phyloP scores from a whole-genome alignment of 2,329 filamentous ascomycete species.

The Epichloe typhina region DNA sequence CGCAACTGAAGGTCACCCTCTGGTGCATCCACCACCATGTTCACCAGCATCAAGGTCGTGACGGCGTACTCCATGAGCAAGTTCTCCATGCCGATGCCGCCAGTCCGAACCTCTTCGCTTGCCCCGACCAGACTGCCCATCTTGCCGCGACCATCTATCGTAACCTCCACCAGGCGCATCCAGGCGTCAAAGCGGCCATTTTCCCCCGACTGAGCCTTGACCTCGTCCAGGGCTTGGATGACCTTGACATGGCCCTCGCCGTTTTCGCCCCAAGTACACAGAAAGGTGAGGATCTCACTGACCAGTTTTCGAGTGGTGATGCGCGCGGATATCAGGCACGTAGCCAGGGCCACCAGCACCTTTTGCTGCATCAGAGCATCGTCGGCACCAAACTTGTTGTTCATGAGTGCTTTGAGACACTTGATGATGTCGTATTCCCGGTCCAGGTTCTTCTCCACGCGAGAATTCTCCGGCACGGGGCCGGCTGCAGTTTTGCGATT shows the following conservation, averaged over 20 bases:
- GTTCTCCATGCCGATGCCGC: slow-evolving; percentile 97
- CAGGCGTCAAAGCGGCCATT: slow-evolving; percentile 95
- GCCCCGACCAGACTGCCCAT: slow-evolving; percentile 97
- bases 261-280: slow-evolving; percentile 81
- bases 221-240: slow-evolving; percentile 80
- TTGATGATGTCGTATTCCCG: slow-evolving; percentile 96
- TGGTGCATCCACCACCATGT: slow-evolving; percentile 89
- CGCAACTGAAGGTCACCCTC: slow-evolving; percentile 80
- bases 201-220: slow-evolving; percentile 78
- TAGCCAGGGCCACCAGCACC: slow-evolving; percentile 76
- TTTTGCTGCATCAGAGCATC: slow-evolving; percentile 85
- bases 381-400: slow-evolving; percentile 98
- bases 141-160: slow-evolving; percentile 90
- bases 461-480: slow-evolving; percentile 46
- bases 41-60: slow-evolving; percentile 85
- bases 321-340: slow-evolving; percentile 75
- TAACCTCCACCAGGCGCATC: slow-evolving; percentile 98
- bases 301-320: slow-evolving; percentile 88
- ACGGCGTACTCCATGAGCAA: slow-evolving; percentile 98
- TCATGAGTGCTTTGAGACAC: slow-evolving; percentile 93
- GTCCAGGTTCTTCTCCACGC: slow-evolving; percentile 66
- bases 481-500: slow-evolving; percentile 74
- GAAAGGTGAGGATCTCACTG: slow-evolving; percentile 89
- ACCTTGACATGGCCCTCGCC: slow-evolving; percentile 87
- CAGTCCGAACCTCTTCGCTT: slow-evolving; percentile 88